phyloP scores from a whole-genome alignment of 169 alveolate species.

The Cryptosporidium sp. region DNA sequence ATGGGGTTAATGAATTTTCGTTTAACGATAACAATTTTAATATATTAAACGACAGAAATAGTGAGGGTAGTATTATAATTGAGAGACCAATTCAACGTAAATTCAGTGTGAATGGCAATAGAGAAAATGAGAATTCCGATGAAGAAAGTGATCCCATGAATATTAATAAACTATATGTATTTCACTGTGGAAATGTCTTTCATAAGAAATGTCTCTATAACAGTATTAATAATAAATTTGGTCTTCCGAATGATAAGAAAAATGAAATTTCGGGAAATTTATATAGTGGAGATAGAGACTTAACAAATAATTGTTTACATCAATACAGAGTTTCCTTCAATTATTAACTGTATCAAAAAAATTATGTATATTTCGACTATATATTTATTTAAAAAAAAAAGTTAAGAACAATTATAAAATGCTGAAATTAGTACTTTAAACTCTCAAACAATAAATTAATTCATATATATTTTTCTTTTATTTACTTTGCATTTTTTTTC shows the following conservation, averaged over 20 bases:
- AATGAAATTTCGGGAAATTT: background rate
- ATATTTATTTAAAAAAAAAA: too few relatives aligned
- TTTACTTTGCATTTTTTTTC: background rate
- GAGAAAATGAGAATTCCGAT: background rate
- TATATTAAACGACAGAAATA: background rate
- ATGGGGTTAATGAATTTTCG: constrained; percentile 23
- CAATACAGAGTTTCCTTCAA: constrained; percentile 24
- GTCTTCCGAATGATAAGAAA: background rate
- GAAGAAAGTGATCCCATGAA: background rate
- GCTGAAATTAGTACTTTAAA: background rate
- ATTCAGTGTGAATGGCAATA: background rate
- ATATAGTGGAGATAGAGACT: background rate
- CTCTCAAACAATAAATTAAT: background rate
- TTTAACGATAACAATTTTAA: background rate
- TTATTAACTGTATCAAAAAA: background rate
- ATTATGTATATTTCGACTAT: too few relatives aligned
- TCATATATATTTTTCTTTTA: background rate
- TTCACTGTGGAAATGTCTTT: constrained; percentile 57
- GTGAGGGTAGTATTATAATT: background rate
- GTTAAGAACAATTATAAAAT: too few relatives aligned
- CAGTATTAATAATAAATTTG: background rate
- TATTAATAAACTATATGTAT: background rate
- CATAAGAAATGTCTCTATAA: constrained; percentile 34
- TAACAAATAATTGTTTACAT: constrained; percentile 10
- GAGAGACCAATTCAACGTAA: background rate